These are phyloP conservation scores for Amanita inopinata DNA, from an alignment of 768 basidiomycete species.

Conservation along the genomic window DNA sequence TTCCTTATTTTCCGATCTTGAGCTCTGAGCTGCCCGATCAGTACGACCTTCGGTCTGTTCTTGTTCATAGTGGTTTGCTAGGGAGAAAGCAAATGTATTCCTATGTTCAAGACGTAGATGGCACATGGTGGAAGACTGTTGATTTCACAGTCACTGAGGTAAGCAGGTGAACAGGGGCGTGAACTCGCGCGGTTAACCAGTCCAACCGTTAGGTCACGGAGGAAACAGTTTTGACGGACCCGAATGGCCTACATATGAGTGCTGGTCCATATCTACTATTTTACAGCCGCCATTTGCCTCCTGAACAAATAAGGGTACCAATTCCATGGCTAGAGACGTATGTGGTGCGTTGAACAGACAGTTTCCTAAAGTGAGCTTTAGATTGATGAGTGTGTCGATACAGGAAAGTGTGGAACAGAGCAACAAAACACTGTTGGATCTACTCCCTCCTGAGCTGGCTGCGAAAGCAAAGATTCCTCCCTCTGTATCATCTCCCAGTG, in stretches of 20 bases:
- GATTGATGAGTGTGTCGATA: background rate
- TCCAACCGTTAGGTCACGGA: conserved; percentile 63
- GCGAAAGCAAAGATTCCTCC: conserved; percentile 15
- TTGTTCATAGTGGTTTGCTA: conserved; percentile 69
- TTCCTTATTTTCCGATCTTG: background rate
- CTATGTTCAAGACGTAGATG: conserved; percentile 55
- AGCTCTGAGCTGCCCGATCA: conserved; percentile 20
- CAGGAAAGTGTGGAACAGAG: conserved; percentile 25
- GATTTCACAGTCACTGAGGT: conserved; percentile 65
- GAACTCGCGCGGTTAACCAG: background rate
- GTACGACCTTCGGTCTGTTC: conserved; percentile 76
- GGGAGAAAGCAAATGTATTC: conserved; percentile 74
- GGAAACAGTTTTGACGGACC: conserved; percentile 56
- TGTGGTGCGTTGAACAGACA: conserved; percentile 19
- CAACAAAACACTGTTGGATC: conserved; percentile 25
- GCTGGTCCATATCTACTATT: conserved; percentile 76
- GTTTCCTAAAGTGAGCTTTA: background rate
- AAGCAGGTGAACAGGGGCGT: conserved; percentile 1
- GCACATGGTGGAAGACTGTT: conserved; percentile 73
- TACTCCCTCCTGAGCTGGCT: conserved; percentile 23
- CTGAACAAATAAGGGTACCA: conserved; percentile 25
- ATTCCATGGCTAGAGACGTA: conserved; percentile 28
- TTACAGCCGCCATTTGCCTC: conserved; percentile 40
- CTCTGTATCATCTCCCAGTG: background rate
- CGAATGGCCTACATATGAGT: conserved; percentile 61